A percentile compares a stretch with the other conserved stretches of the same genome.
Evolutionary conservation across 768 basidiomycete genomes (phyloP).

Genomic region (Coprinopsis marcescibilis): DNA sequence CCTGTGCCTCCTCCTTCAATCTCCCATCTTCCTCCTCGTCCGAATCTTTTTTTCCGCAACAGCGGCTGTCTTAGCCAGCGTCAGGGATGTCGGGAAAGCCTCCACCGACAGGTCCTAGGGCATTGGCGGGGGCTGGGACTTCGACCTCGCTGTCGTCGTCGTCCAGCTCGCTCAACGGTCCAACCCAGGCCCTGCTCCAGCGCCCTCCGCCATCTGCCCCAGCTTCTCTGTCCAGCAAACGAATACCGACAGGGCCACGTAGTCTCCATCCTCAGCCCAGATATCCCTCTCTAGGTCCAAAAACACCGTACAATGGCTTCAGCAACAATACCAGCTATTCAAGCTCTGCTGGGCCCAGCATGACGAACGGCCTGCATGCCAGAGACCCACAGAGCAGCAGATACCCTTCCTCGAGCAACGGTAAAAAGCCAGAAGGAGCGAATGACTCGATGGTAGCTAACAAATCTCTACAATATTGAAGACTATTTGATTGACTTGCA

Average conservation of each 20-base stretch:
- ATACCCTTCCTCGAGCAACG: slow-evolving; percentile 32
- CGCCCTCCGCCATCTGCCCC: slow-evolving; percentile 15
- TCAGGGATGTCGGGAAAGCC: slow-evolving; percentile 67
- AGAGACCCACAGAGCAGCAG: slow-evolving; percentile 24
- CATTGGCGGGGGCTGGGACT: slow-evolving; percentile 48
- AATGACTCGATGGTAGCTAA: slow-evolving; percentile 18
- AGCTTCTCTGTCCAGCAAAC: slow-evolving; percentile 21
- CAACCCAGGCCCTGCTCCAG: slow-evolving; percentile 18
- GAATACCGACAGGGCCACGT: slow-evolving; percentile 60
- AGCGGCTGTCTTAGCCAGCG: slow-evolving; percentile 10
- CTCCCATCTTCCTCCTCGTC: slow-evolving; percentile 12
- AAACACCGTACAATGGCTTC: slow-evolving; percentile 35
- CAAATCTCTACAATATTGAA: slow-evolving; percentile 14
- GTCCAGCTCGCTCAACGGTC: slow-evolving; percentile 23
- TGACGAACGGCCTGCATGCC: slow-evolving; percentile 17
- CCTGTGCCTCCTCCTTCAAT: slow-evolving; percentile 12
- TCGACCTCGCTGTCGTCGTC: slow-evolving; percentile 24
- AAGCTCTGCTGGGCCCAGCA: slow-evolving; percentile 14
- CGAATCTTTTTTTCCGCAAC: slow-evolving; percentile 11
- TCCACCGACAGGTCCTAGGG: slow-evolving; percentile 70
- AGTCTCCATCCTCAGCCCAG: slow-evolving; percentile 36
- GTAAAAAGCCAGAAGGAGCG: slow-evolving; percentile 27
- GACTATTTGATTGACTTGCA: slow-evolving; percentile 18
- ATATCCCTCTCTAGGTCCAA: slow-evolving; percentile 25
- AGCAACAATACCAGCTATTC: slow-evolving; percentile 32